These are phyloP conservation scores for Copromyces sp. DNA, from an alignment of 495 filamentous ascomycete genomes.

Conservation along the genomic window DNA sequence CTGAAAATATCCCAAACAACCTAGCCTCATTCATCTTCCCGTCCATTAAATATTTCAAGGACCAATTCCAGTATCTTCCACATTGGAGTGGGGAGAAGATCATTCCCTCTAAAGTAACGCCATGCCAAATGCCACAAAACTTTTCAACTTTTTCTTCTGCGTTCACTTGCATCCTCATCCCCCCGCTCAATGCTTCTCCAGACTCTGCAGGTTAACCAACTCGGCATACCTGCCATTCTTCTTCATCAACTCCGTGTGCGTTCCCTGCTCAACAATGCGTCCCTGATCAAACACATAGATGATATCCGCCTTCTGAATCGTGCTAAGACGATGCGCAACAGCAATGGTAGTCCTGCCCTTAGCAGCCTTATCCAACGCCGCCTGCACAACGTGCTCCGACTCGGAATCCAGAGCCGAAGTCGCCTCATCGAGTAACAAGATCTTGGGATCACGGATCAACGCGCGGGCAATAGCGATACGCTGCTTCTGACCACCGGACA, in stretches of 20 bases:
- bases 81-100: not conserved
- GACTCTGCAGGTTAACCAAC: conserved; percentile 58
- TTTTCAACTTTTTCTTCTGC: not conserved
- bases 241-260: conserved; percentile 42
- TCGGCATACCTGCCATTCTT: conserved; percentile 44
- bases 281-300: conserved; percentile 50
- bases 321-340: conserved; percentile 57
- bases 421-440: conserved; percentile 75
- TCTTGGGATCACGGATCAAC: conserved; percentile 58
- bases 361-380: conserved; percentile 57
- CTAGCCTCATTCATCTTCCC: not conserved
- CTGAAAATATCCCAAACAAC: not conserved
- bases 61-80: not conserved
- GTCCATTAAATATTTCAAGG: not conserved
- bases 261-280: conserved; percentile 46
- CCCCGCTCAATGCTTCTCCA: conserved; percentile 42
- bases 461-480: conserved; percentile 72
- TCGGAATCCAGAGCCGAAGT: conserved; percentile 70
- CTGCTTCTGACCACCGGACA: conserved; percentile 77
- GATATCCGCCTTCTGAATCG: conserved; percentile 50
- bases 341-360: conserved; percentile 61
- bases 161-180: not conserved
- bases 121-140: not conserved
- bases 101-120: not conserved
- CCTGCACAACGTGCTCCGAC: conserved; percentile 64